Base-by-base conservation (phyloP, 1,139 yeast genomes). In the Casaregolazyma lundiana region DNA sequence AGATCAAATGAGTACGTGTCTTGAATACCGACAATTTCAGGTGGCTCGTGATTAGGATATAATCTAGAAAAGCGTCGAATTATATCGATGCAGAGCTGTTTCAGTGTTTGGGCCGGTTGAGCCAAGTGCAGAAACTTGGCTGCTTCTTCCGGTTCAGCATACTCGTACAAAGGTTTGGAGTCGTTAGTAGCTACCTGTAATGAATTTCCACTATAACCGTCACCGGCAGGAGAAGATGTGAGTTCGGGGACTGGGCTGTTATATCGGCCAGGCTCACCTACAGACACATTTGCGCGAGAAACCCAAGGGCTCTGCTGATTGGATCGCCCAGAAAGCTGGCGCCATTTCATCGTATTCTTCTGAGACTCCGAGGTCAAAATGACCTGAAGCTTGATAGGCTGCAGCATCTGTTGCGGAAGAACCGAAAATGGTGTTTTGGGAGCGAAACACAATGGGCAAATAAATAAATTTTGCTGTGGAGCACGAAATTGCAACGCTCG, bases 1-100 rank as follows among this genome's bases (percentile, higher is more conserved):
- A 86, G 66, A 61, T 86, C 95, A 57, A 89, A 84, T 50, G 73
- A 72, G 50, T 78, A 75, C 24, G 65, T 63, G 60, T 85, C 90
- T 59, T 84, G 92, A 7, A 84, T 65, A 21, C 32, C 42, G 17
- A 41, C 36, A 43, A 77, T 75, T 18, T 73, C 69, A 13, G 84
- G 60, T 0, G 73, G 71, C 15, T 53, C 59, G 45, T 77, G 81
- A 26, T 72, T 70, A 0, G 92, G 90, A 55, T 85, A 85, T 41
- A 85, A 67, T 60, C 78, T 80, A 38, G 67, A 58, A 59, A 77
- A 82, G 47, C 86, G 70, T 4, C 60, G 62, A 18, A 67, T 57
- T 18, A 82, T 74, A 44, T 81, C 84, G 6, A 66, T 62, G 32
- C 79, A 72, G 16, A 81, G 71, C 1, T 66, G 65, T n/a, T 66